These are phyloP conservation scores for Salvia hispanica DNA, from an alignment of 257 asterid genomes.

Conservation along the genomic window DNA sequence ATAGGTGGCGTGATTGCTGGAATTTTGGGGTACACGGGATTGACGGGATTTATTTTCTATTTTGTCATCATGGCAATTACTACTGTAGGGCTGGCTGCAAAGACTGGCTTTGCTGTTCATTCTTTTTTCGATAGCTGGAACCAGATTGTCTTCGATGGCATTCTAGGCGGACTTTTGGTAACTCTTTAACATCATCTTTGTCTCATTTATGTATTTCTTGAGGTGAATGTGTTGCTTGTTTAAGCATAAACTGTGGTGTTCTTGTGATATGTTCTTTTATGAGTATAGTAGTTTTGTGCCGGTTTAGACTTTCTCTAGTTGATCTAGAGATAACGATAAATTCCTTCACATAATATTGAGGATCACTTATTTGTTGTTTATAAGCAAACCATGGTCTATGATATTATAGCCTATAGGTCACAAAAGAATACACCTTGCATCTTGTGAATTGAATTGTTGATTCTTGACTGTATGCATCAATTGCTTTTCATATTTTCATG, in stretches of 20 bases:
- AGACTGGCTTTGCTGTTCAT: constrained; percentile 74
- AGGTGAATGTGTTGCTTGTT: not conserved
- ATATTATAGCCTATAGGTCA: not conserved
- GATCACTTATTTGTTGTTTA: not conserved
- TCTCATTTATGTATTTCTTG: not conserved
- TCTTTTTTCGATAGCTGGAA: constrained; percentile 86
- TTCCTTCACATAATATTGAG: not conserved
- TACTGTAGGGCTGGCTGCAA: constrained; percentile 77
- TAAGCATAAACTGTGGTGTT: constrained; percentile 1
- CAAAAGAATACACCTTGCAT: not conserved
- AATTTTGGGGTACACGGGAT: constrained; percentile 67
- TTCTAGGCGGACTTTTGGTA: constrained; percentile 87
- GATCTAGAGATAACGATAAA: not conserved
- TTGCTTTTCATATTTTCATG: not conserved
- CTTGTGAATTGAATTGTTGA: not conserved
- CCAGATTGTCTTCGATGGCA: constrained; percentile 67
- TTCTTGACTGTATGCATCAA: not conserved
- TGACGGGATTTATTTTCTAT: constrained; percentile 74
- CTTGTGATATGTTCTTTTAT: constrained; percentile 21
- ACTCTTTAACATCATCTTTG: not conserved
- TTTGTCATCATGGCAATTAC: constrained; percentile 81
- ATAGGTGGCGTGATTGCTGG: constrained; percentile 89
- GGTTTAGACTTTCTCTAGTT: not conserved
- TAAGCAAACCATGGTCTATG: constrained; percentile 9
- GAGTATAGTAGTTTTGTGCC: not conserved